Evolutionary conservation across 2,329 filamentous ascomycete species (phyloP), one percentile per base, ranked within the genome.

Genomic region (Monosporascus sp.): DNA sequence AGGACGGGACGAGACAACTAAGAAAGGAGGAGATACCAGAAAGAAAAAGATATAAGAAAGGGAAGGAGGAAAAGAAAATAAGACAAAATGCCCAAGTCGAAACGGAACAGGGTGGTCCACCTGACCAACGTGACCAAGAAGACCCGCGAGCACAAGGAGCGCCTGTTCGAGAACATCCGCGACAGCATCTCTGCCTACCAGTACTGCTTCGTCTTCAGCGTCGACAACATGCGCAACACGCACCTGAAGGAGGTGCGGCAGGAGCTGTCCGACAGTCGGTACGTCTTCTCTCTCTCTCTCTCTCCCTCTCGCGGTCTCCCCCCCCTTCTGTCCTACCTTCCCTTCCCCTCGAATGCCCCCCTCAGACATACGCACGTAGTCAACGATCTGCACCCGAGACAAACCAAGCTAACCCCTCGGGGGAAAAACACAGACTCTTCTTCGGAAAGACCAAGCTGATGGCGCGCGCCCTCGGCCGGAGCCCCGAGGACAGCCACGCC

Each of bases 401-500:
- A 41, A 51, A 50, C 31, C 52, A 50, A 49, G 41, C 59, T 66
- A 57, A 67, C 8, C n/a, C 2, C 8, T 11, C 8, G 27, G 27
- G 27, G 9, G 2, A 31, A 31, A 31, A 31, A 31, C 49, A 48
- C 65, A 94, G 92, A 64, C 79, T 99, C 71, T 97, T 97, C 84
- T 97, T 97, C 75, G 94, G 93, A 76, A 99, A 97, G 79, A 97
- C 93, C 56, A 97, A 97, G 77, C 92, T 99, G 72, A 97, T 97
- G 91, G 86, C 90, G 65, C 93, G 94, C 75, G 92, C 94, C 53
- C 87, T 99, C 26, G 94, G 94, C 68, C 82, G 83, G 60, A 86
- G 80, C 51, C 80, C 85, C 61, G 87, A 89, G 67, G 88, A 90
- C 66, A 90, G 92, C 74, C 83, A 89, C 73, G 88, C 90, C 62